These are phyloP conservation scores for Gaultheria prostrata DNA, from an alignment of 148 eudicot genomes.

Conservation along the genomic window DNA sequence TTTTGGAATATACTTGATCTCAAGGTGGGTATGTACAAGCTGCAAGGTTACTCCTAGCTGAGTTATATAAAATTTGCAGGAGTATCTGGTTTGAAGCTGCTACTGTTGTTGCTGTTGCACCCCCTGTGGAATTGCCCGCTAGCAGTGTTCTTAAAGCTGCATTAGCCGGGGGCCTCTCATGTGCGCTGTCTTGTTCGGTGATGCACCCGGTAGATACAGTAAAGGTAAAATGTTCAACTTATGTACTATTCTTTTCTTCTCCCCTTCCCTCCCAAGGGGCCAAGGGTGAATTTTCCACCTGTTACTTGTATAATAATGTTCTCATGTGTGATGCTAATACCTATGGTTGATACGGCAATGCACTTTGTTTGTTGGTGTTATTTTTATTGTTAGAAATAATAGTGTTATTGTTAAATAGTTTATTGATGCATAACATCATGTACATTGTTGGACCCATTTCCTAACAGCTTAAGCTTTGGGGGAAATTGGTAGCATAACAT, in stretches of 20 bases:
- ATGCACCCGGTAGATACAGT: slow-evolving; percentile 89
- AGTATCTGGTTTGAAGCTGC: slow-evolving; percentile 98
- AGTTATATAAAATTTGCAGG: slow-evolving; percentile 36
- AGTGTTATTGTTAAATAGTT: neutral
- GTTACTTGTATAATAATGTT: neutral
- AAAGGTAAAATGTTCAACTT: slow-evolving; percentile 47
- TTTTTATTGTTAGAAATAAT: too few relatives aligned
- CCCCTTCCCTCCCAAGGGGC: neutral
- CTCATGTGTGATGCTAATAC: neutral
- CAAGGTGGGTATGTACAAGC: neutral
- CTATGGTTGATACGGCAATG: neutral
- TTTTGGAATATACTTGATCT: neutral
- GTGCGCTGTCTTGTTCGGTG: slow-evolving; percentile 81
- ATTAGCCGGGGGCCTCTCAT: slow-evolving; percentile 83
- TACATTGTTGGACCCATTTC: neutral
- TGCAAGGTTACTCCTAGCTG: neutral
- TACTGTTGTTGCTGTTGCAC: slow-evolving; percentile 95
- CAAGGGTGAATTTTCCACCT: neutral
- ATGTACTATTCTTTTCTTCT: neutral
- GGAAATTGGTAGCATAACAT: neutral
- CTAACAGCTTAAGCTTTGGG: neutral
- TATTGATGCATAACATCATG: neutral
- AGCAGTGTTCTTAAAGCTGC: slow-evolving; percentile 88
- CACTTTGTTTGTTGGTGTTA: too few relatives aligned
- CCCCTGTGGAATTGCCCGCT: slow-evolving; percentile 78